These are phyloP conservation scores for Rheum nobile DNA, from an alignment of 148 eudicot genomes.

Conservation along the genomic window DNA sequence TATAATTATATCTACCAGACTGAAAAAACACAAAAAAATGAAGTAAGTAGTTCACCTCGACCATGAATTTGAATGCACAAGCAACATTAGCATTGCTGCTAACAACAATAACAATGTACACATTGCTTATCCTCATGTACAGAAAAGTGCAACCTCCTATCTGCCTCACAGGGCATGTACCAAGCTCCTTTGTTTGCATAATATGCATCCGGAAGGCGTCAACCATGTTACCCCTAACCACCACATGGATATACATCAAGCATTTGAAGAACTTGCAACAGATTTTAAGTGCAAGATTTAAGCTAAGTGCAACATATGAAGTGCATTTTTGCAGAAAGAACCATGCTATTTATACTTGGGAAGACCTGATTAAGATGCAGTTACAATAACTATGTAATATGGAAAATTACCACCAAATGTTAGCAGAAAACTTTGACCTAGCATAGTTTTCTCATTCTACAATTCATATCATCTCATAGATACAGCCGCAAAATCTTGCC, in stretches of 20 bases:
- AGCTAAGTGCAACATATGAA: neutral
- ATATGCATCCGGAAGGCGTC: slow-evolving; percentile 96
- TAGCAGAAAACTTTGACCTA: neutral
- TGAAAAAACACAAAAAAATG: neutral
- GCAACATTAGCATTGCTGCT: slow-evolving; percentile 99
- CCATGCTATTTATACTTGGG: neutral
- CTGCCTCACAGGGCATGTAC: slow-evolving; percentile 96
- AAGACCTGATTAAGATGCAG: neutral
- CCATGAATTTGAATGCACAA: slow-evolving; percentile 96
- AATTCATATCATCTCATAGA: neutral
- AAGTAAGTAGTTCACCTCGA: slow-evolving; percentile 46
- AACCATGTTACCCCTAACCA: slow-evolving; percentile 87
- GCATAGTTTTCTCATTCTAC: neutral
- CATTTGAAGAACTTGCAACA: neutral
- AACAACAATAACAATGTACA: slow-evolving; percentile 92
- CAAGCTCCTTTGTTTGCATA: slow-evolving; percentile 99
- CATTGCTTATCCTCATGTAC: slow-evolving; percentile 97
- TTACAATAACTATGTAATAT: neutral
- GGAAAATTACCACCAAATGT: neutral
- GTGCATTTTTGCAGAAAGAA: neutral
- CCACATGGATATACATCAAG: neutral
- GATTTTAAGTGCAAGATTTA: neutral
- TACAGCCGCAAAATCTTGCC: too few relatives aligned
- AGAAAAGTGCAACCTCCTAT: slow-evolving; percentile 97
- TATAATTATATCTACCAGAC: neutral